Evolutionary conservation across 257 asterid genomes (phyloP).

Genomic region (Ilex asprella): DNA sequence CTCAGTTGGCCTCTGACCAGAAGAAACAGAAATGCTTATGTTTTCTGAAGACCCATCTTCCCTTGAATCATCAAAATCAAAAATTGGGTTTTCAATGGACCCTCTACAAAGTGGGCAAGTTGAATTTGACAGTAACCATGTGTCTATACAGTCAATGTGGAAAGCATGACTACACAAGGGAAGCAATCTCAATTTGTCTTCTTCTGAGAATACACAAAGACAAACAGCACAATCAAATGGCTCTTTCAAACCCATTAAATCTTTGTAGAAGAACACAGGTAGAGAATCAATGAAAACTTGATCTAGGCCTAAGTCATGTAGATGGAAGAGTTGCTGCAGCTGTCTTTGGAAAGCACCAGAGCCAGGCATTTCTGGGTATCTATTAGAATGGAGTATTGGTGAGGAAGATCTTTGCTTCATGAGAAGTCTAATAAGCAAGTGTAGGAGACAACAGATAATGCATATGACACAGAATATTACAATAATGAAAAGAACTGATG

Average conservation of each 20-base stretch:
- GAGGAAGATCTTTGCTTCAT: slow-evolving; percentile 33
- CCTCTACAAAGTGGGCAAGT: slow-evolving; percentile 92
- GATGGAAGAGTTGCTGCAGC: slow-evolving; percentile 69
- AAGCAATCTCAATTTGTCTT: slow-evolving; percentile 62
- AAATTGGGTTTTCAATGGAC: slow-evolving; percentile 56
- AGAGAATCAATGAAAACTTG: slow-evolving; percentile 73
- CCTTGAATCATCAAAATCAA: slow-evolving; percentile 42
- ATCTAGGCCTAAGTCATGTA: slow-evolving; percentile 85
- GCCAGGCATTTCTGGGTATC: slow-evolving; percentile 36
- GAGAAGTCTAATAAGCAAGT: slow-evolving; percentile 51
- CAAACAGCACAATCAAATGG: slow-evolving; percentile 95
- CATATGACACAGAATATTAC: slow-evolving; percentile 46
- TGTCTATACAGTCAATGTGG: slow-evolving; percentile 82
- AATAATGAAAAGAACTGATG: slow-evolving; percentile 45
- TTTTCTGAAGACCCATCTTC: slow-evolving; percentile 36
- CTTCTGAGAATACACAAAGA: slow-evolving; percentile 63
- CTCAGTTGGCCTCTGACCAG: slow-evolving; percentile 25
- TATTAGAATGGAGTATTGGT: slow-evolving; percentile 25
- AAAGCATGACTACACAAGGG: slow-evolving; percentile 91
- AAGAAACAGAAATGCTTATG: slow-evolving; percentile 13
- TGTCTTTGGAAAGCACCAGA: slow-evolving; percentile 69
- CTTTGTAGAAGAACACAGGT: slow-evolving; percentile 72
- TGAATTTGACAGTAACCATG: slow-evolving; percentile 82
- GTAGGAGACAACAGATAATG: slow-evolving; percentile 55
- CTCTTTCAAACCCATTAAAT: slow-evolving; percentile 61